Evolutionary conservation across 192 early-diverging fungal genomes (phyloP).

Genomic region (Lobosporangium transversale): DNA sequence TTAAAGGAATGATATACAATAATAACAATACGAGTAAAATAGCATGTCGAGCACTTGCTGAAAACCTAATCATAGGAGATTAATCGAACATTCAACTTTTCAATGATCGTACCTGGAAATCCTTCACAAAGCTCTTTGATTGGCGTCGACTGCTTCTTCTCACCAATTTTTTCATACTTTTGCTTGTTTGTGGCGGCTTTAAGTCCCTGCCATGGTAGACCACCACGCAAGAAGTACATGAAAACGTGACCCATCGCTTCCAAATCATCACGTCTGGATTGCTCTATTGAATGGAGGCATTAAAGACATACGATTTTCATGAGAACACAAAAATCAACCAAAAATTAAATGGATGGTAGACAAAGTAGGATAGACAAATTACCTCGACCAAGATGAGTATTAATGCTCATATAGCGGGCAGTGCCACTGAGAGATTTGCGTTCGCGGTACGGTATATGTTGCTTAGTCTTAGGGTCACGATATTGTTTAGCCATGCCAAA

Average conservation of each 20-base stretch:
- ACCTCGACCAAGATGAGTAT: conserved; percentile 96
- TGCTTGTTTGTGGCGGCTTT: conserved; percentile 98
- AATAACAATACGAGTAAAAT: neutral
- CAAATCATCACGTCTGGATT: conserved; percentile 94
- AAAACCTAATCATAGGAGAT: neutral
- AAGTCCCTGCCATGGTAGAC: conserved; percentile 96
- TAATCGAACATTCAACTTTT: too few relatives aligned
- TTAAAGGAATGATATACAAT: neutral
- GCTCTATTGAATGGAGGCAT: neutral
- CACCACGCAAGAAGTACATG: conserved; percentile 96
- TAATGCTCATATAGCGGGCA: conserved; percentile 97
- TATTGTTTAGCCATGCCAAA: conserved; percentile 99
- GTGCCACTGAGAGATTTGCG: conserved; percentile 94
- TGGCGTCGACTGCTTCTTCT: conserved; percentile 92
- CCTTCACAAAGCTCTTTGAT: conserved; percentile 91
- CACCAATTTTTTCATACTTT: conserved; percentile 99
- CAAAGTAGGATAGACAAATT: conserved; percentile 8
- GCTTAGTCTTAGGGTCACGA: conserved; percentile 94
- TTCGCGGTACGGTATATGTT: conserved; percentile 98
- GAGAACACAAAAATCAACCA: neutral
- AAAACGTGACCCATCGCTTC: conserved; percentile 98
- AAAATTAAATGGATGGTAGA: neutral
- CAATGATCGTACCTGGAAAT: conserved; percentile 71
- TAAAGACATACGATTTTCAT: neutral
- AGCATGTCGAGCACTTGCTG: conserved; percentile 1